Base-by-base conservation (phyloP, 2,329 filamentous ascomycete species). In the Colletotrichum tropicale region DNA sequence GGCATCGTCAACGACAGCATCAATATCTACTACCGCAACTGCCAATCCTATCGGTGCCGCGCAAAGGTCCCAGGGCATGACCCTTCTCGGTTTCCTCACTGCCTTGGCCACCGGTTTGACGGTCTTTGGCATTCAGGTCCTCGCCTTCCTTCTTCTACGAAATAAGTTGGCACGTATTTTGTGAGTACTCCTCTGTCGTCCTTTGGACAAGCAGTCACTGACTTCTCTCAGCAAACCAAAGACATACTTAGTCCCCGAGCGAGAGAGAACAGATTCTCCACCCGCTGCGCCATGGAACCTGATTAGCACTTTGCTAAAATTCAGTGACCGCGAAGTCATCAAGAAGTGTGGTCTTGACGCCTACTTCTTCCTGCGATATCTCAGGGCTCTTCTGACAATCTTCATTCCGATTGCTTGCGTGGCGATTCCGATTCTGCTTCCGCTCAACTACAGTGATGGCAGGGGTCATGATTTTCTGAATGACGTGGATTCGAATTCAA, bases 311-410 rank as follows among this genome's bases (percentile, higher is more conserved):
- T 78, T 98, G 89, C 88, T 94, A 86, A 84, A 93, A 87, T 86
- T 95, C 86, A 84, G 92, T 88, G 90, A 95, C 77, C 89, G 95
- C 15, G 95, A 98, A 79, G 92, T 99, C 79, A 98, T 99, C 80
- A 94, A 96, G 69, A 98, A 98, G 84, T 98, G 96, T 79, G 97
- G 97, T 21, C 91, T 99, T 12, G 97, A 99, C 83, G 96, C 96
- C 81, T 99, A 98, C 86, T 98, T 98, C 87, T 99, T 99, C 84
- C 89, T 99, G 2, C 94, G 98, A 77, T 99, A 98, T 81, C 90
- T 92, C 16, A 91, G 91, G 78, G 90, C 81, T 84, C 91, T 98
- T 7, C 90, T 98, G 58, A 93, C 98, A 82, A 98, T 99, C 77
- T 98, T 99, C 83, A 86, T 98, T 52, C 96, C 97, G 2, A 92